These are phyloP conservation scores for Penicillium carneum DNA, from an alignment of 2,329 filamentous ascomycete species.

Conservation along the genomic window DNA sequence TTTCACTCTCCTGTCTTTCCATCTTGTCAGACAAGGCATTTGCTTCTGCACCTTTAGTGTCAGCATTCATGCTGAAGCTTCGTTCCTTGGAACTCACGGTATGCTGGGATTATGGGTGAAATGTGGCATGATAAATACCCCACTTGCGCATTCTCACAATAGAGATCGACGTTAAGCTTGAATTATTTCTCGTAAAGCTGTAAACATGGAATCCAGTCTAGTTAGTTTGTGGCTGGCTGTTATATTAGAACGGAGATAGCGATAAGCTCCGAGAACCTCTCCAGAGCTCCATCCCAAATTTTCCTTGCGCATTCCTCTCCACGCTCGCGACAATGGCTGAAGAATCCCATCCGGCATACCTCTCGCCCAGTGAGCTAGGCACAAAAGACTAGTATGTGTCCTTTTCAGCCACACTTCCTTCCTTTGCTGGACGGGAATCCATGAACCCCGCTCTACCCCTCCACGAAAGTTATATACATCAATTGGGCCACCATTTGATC, in stretches of 20 bases:
- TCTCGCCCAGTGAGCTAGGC: slow-evolving; percentile 80
- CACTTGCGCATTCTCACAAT: slow-evolving; percentile 31
- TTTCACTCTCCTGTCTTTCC: slow-evolving; percentile 9
- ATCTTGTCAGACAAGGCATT: slow-evolving; percentile 25
- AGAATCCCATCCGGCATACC: slow-evolving; percentile 63
- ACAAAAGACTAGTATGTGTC: slow-evolving; percentile 84
- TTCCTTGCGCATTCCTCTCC: slow-evolving; percentile 18
- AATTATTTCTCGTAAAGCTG: neutral
- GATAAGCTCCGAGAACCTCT: slow-evolving; percentile 24
- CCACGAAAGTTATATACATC: neutral
- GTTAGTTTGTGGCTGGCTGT: neutral
- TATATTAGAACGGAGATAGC: slow-evolving; percentile 12
- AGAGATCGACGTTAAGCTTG: slow-evolving; percentile 29
- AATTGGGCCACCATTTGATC: slow-evolving; percentile 2
- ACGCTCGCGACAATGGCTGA: slow-evolving; percentile 33
- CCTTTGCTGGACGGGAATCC: neutral
- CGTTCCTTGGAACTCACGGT: slow-evolving; percentile 12
- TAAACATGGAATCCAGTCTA: neutral
- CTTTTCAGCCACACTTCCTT: neutral
- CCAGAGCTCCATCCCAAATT: slow-evolving; percentile 21
- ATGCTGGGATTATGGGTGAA: slow-evolving; percentile 19
- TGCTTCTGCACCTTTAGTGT: slow-evolving; percentile 19
- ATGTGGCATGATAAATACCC: slow-evolving; percentile 33
- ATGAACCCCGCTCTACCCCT: slow-evolving; percentile 20
- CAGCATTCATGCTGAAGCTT: slow-evolving; percentile 17